These are phyloP conservation scores for Nemania abortiva DNA, from an alignment of 2,329 filamentous ascomycete genomes.

Conservation along the genomic window DNA sequence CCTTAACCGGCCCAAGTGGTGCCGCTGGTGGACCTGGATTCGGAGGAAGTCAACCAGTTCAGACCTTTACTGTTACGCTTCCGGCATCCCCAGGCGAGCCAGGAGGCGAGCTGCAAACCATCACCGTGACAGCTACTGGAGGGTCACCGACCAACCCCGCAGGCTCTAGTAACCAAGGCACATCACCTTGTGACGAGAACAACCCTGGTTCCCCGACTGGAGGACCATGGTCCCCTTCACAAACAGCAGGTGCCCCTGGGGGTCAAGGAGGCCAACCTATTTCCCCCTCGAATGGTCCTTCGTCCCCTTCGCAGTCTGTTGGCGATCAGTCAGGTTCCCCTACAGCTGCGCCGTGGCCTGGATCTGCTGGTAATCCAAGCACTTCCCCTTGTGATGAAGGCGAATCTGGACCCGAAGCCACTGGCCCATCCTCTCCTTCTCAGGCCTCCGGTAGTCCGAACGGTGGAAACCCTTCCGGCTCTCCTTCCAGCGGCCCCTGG, in stretches of 20 bases:
- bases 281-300: constrained; percentile 26
- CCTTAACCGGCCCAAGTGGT: constrained; percentile 30
- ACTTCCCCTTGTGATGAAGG: constrained; percentile 34
- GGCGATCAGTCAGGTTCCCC: constrained; percentile 28
- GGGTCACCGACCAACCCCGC: constrained; percentile 29
- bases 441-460: constrained; percentile 17
- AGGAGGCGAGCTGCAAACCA: constrained; percentile 34
- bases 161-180: constrained; percentile 30
- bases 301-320: constrained; percentile 26
- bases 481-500: constrained; percentile 28
- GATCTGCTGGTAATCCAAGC: constrained; percentile 17
- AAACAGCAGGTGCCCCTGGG: constrained; percentile 38
- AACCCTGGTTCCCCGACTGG: constrained; percentile 22
- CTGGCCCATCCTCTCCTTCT: constrained; percentile 28
- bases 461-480: constrained; percentile 18
- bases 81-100: constrained; percentile 23
- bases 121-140: constrained; percentile 37
- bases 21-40: constrained; percentile 24
- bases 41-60: constrained; percentile 30
- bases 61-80: constrained; percentile 37
- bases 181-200: constrained; percentile 37
- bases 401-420: constrained; percentile 27
- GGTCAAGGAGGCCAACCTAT: constrained; percentile 28
- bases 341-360: constrained; percentile 19
- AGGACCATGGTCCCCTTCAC: constrained; percentile 31